Evolutionary conservation across 2,329 filamentous ascomycete genomes (phyloP).

Genomic region (Ophiostoma perfectum): DNA sequence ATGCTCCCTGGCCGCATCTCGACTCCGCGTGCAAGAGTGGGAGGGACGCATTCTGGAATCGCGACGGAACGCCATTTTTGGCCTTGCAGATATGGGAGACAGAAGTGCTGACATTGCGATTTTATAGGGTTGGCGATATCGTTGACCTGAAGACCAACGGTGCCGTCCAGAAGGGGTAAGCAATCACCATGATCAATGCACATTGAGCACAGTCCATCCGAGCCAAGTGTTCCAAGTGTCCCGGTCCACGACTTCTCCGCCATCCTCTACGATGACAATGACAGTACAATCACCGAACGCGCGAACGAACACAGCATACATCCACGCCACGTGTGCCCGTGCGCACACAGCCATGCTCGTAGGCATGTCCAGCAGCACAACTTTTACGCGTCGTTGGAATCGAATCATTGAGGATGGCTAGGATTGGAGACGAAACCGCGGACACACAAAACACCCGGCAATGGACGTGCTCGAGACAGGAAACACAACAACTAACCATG

Average conservation of each 20-base stretch:
- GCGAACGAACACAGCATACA: not conserved
- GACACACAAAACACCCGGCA: slow-evolving; percentile 17
- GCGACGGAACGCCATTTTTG: not conserved
- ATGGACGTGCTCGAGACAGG: slow-evolving; percentile 29
- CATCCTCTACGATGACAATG: not conserved
- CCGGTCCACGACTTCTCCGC: not conserved
- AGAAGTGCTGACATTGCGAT: slow-evolving; percentile 23
- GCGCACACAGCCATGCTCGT: not conserved
- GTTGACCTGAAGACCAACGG: slow-evolving; percentile 99
- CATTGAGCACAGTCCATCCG: not conserved
- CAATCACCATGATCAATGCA: slow-evolving; percentile 28
- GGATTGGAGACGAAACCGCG: not conserved
- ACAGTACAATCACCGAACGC: not conserved
- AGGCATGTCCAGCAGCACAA: not conserved
- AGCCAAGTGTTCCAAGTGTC: not conserved
- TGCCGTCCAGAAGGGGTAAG: slow-evolving; percentile 96
- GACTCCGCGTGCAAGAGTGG: not conserved
- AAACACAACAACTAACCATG: slow-evolving; percentile 25
- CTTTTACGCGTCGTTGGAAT: not conserved
- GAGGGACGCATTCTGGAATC: not conserved
- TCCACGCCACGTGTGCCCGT: not conserved
- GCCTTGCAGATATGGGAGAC: slow-evolving; percentile 27
- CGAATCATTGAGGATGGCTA: not conserved
- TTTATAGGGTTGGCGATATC: slow-evolving; percentile 82
- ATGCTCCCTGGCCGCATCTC: not conserved